Percentiles rank a stretch among this genome's conserved stretches.
phyloP scores from a whole-genome alignment of 108 stramenopile genomes.

The Chaetoceros muelleri region DNA sequence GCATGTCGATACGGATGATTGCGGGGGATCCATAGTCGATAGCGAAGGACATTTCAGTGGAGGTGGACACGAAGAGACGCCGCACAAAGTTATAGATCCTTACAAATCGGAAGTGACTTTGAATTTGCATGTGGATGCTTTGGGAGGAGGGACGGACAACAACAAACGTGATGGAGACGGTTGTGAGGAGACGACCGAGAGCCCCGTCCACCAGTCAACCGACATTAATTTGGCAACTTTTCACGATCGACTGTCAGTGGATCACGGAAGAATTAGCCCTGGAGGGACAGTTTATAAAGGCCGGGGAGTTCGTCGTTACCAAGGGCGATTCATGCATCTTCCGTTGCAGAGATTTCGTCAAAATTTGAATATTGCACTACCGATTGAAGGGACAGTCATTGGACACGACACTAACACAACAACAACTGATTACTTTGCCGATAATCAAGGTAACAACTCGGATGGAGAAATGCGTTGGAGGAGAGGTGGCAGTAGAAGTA shows the following conservation, averaged over 20 bases:
- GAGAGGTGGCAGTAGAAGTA: background rate
- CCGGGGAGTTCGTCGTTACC: constrained; percentile 39
- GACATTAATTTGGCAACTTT: background rate
- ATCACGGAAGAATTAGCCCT: constrained; percentile 37
- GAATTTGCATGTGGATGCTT: background rate
- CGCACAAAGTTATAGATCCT: background rate
- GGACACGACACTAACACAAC: background rate
- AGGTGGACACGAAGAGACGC: constrained; percentile 2
- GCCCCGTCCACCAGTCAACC: background rate
- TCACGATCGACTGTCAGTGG: background rate
- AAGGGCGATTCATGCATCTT: constrained; percentile 47
- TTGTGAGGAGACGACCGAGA: no score
- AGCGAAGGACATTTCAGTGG: constrained; percentile 17
- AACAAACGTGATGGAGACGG: background rate
- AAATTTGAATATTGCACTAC: background rate
- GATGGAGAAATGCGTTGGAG: background rate
- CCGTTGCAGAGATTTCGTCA: constrained; percentile 45
- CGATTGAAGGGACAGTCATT: background rate
- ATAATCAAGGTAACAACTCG: background rate
- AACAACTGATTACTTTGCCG: background rate
- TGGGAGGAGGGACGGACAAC: background rate
- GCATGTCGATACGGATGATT: constrained; percentile 44
- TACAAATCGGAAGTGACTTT: constrained; percentile 8
- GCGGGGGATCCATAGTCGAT: constrained; percentile 25
- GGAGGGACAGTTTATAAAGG: constrained; percentile 57